Base-by-base conservation (phyloP, 441 rosid species). In the Adansonia rubrostipa region DNA sequence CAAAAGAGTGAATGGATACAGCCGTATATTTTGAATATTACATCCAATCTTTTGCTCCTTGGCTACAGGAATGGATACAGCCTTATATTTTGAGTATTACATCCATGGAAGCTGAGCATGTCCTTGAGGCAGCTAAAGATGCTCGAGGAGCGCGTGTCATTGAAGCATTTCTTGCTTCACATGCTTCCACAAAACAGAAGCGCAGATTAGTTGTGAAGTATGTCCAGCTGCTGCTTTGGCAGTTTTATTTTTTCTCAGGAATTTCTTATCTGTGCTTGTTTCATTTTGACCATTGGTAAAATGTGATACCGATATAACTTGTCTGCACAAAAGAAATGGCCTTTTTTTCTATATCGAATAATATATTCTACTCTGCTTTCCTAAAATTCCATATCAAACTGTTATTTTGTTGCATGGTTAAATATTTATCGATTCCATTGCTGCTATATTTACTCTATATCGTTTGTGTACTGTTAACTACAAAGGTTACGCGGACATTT, bases 161-260 rank as follows among this genome's bases (percentile, higher is more conserved):
- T 62, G 99, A 96, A 88, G 94, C 96, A 54, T 94, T 90, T 88
- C 93, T 94, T 72, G 86, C 79, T 82, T 90, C 96, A 72, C 82
- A 85, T 80, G 92, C 92, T 81, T 88, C 97, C 74, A 81, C 79
- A 19, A 96, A 96, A 71, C 94, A 86, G 82, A 96, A 94, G 80
- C 91, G 89, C 72, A 87, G 88, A 86, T 77, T 94, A 74, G 87
- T 94, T 65, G 79, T 80, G 72, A 92, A 92, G 97, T 95, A 93
- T 62, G 97, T 77, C 10, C 10, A 79, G 22, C 72, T 63, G 63
- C 65, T 74, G 51, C 78, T 36, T 82, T 65, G 65, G 60, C 47
- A 9, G 50, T 86, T 78, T 61, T 10, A 60, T 70, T 84, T 58
- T 62, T 20, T 71, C 77, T 74, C 45, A 10, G 1, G 54, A 80